These are phyloP conservation scores for Aspergillus kassunensis DNA, from an alignment of 495 filamentous ascomycete genomes.

Conservation along the genomic window DNA sequence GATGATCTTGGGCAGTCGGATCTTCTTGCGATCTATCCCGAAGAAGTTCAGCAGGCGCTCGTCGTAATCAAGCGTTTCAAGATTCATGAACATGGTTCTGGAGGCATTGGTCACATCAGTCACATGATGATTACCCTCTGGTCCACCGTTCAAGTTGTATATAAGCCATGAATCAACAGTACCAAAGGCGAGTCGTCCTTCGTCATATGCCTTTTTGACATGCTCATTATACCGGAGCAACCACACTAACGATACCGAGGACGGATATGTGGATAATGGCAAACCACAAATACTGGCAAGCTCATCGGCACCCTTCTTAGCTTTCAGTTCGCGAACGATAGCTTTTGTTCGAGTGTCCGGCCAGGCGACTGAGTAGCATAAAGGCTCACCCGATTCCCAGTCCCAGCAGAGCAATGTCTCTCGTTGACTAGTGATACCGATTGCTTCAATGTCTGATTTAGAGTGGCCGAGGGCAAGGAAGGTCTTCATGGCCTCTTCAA, in stretches of 20 bases:
- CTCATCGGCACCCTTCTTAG: constrained; percentile 58
- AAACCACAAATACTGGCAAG: constrained; percentile 76
- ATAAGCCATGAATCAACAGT: constrained; percentile 94
- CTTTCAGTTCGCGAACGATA: constrained; percentile 79
- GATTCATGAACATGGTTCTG: constrained; percentile 95
- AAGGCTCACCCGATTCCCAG: constrained; percentile 73
- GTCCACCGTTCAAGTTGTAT: constrained; percentile 86
- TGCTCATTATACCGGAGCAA: constrained; percentile 67
- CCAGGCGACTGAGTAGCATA: constrained; percentile 92
- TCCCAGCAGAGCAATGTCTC: constrained; percentile 95
- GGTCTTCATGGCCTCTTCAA: constrained; percentile 70
- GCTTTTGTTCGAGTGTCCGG: constrained; percentile 80
- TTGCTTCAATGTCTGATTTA: constrained; percentile 68
- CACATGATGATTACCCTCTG: constrained; percentile 63
- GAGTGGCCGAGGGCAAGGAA: constrained; percentile 71
- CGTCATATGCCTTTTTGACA: constrained; percentile 75
- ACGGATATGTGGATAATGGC: constrained; percentile 91
- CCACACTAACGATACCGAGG: constrained; percentile 86
- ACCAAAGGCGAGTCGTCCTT: constrained; percentile 78
- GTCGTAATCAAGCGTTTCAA: constrained; percentile 82
- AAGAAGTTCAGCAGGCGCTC: constrained; percentile 80
- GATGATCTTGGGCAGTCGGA: constrained; percentile 79
- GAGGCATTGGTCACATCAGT: constrained; percentile 93
- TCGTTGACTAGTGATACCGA: constrained; percentile 93
- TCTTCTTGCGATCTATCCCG: constrained; percentile 67